A percentile compares a stretch with the other conserved stretches of the same genome.
Evolutionary conservation across 108 stramenopile genomes (phyloP).

Genomic region (Conticribra guillardii): DNA sequence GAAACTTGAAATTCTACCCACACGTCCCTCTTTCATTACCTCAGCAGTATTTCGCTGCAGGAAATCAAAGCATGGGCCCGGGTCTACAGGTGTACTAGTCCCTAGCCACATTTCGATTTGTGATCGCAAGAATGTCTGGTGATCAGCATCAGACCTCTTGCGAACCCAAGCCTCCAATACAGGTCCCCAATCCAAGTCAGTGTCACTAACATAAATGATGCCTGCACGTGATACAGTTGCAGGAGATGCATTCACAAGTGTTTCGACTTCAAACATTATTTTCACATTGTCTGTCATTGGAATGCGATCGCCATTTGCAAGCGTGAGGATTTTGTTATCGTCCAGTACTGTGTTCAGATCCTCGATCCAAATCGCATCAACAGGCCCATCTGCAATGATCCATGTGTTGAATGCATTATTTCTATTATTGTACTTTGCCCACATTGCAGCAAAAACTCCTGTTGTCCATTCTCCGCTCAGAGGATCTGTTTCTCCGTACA

Average conservation of each 20-base stretch:
- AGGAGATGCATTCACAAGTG: constrained; percentile 90
- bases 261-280: constrained; percentile 91
- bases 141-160: constrained; percentile 60
- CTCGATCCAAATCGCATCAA: constrained; percentile 96
- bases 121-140: constrained; percentile 60
- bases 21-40: constrained; percentile 82
- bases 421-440: constrained; percentile 91
- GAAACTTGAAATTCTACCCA: constrained; percentile 76
- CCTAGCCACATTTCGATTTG: constrained; percentile 83
- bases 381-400: constrained; percentile 94
- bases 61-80: constrained; percentile 80
- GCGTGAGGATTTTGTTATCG: constrained; percentile 89
- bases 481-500: constrained; percentile 93
- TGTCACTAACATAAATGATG: constrained; percentile 92
- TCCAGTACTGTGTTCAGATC: constrained; percentile 93
- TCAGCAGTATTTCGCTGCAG: constrained; percentile 67
- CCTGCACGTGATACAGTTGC: constrained; percentile 95
- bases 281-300: constrained; percentile 94
- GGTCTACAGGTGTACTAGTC: constrained; percentile 65
- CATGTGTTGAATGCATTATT: constrained; percentile 88
- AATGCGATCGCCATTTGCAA: constrained; percentile 93
- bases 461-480: constrained; percentile 92
- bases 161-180: constrained; percentile 87
- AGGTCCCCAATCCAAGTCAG: constrained; percentile 88
- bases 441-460: constrained; percentile 93